phyloP scores from a whole-genome alignment of 352 stramenopile species.

The Pythium biforme region DNA sequence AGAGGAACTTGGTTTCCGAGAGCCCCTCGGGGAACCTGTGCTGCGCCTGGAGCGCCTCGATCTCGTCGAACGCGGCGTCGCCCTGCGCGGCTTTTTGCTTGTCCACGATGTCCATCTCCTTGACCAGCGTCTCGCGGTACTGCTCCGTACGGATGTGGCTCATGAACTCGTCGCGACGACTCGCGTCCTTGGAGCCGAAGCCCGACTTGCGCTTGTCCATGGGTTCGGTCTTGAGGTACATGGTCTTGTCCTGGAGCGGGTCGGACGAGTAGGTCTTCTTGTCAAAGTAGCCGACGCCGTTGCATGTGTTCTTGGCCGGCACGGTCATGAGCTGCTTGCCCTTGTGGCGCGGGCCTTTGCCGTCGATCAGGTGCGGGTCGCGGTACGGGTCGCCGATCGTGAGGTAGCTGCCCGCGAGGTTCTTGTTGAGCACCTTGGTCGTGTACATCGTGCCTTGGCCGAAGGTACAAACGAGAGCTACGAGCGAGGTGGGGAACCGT shows the following conservation, averaged over 20 bases:
- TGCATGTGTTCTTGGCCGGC: conserved; percentile 72
- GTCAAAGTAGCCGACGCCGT: conserved; percentile 83
- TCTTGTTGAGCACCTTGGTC: conserved; percentile 83
- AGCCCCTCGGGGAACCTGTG: conserved; percentile 70
- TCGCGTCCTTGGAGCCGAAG: conserved; percentile 90
- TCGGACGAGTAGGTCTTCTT: conserved; percentile 86
- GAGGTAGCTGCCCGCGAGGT: conserved; percentile 75
- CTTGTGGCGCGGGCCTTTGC: conserved; percentile 71
- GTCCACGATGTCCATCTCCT: conserved; percentile 80
- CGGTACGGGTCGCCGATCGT: conserved; percentile 75
- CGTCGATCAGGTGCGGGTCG: conserved; percentile 69
- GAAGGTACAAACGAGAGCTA: neutral
- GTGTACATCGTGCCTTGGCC: conserved; percentile 51
- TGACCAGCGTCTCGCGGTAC: conserved; percentile 83
- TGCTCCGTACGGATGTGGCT: conserved; percentile 88
- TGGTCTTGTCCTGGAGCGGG: conserved; percentile 83
- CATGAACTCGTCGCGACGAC: conserved; percentile 90
- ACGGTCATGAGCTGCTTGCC: conserved; percentile 75
- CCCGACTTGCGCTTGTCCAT: conserved; percentile 86
- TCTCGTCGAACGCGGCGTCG: conserved; percentile 39
- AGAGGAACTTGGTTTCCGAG: conserved; percentile 73
- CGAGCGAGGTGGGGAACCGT: neutral
- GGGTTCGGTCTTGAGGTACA: conserved; percentile 87
- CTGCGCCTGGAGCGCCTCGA: conserved; percentile 45
- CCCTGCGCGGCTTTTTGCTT: conserved; percentile 56